Percentiles rank a stretch among this genome's conserved stretches.
These are phyloP conservation scores for Sporothrix sp. DNA, from an alignment of 2,329 filamentous ascomycete genomes.

Conservation along the genomic window DNA sequence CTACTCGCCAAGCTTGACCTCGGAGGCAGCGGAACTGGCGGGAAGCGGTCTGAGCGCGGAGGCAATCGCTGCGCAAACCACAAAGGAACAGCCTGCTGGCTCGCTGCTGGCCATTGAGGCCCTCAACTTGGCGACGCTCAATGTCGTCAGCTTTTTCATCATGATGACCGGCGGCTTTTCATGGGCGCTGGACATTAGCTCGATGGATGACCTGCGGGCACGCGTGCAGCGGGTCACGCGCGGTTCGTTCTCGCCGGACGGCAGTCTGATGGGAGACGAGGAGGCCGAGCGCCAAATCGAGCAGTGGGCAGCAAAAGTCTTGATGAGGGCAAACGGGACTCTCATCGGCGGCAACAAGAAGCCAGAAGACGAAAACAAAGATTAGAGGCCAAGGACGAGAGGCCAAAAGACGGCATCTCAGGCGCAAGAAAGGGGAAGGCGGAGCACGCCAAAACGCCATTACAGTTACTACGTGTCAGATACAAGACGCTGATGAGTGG, in stretches of 20 bases:
- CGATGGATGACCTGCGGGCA: slow-evolving; percentile 52
- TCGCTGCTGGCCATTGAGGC: slow-evolving; percentile 75
- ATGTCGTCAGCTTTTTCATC: slow-evolving; percentile 66
- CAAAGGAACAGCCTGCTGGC: slow-evolving; percentile 37
- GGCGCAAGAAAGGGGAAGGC: too few species aligned
- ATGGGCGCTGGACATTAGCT: slow-evolving; percentile 69
- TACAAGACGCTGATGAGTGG: too few species aligned
- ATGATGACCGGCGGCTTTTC: slow-evolving; percentile 63
- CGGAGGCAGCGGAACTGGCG: slow-evolving; percentile 10
- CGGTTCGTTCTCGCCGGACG: slow-evolving; percentile 16
- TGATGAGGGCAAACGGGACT: slow-evolving; percentile 39
- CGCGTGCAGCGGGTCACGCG: slow-evolving; percentile 37
- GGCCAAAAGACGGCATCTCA: too few species aligned
- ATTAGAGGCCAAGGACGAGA: neutral
- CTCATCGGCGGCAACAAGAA: slow-evolving; percentile 30
- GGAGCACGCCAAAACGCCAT: too few species aligned
- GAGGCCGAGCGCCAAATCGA: slow-evolving; percentile 52
- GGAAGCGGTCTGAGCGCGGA: slow-evolving; percentile 18
- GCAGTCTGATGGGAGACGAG: slow-evolving; percentile 27
- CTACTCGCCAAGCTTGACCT: slow-evolving; percentile 50
- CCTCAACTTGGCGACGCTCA: slow-evolving; percentile 76
- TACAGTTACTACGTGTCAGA: too few species aligned
- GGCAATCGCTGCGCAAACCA: slow-evolving; percentile 2
- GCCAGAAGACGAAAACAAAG: neutral
- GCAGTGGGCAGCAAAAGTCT: slow-evolving; percentile 49